A percentile compares a stretch with the other conserved stretches of the same genome.
Evolutionary conservation across 768 basidiomycete genomes (phyloP).

Genomic region (Leccinum fibrillosum): DNA sequence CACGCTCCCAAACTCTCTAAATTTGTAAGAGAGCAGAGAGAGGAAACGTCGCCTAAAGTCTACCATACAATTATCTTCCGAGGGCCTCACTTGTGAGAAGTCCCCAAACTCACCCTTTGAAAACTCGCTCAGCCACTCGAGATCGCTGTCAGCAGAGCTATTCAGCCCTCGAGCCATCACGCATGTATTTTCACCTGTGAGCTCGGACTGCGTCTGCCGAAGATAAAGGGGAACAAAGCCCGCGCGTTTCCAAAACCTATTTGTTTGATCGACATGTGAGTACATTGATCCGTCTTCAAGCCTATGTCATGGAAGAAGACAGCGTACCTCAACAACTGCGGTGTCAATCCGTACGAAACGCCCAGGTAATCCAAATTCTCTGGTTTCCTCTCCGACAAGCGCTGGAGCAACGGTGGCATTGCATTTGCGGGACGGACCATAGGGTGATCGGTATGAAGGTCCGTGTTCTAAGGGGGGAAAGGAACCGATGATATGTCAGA

Average conservation of each 20-base stretch:
- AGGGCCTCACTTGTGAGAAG: not conserved
- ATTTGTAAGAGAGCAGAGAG: conserved; percentile 86
- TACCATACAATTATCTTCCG: conserved; percentile 28
- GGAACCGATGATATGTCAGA: not conserved
- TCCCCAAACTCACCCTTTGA: conserved; percentile 56
- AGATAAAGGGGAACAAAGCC: conserved; percentile 91
- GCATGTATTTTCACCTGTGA: conserved; percentile 96
- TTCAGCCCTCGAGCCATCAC: conserved; percentile 90
- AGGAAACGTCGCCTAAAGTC: conserved; percentile 94
- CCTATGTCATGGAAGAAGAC: not conserved
- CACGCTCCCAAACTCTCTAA: conserved; percentile 89
- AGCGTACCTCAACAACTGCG: conserved; percentile 68
- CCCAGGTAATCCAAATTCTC: conserved; percentile 92
- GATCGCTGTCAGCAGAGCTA: conserved; percentile 55
- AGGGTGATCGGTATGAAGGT: conserved; percentile 76
- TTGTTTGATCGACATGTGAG: not conserved
- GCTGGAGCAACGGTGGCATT: conserved; percentile 93
- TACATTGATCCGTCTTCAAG: not conserved
- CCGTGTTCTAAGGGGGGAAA: conserved; percentile 35
- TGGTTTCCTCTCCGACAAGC: conserved; percentile 85
- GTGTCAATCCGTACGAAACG: conserved; percentile 92
- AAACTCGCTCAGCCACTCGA: conserved; percentile 88
- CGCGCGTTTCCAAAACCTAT: conserved; percentile 92
- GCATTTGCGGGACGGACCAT: conserved; percentile 64
- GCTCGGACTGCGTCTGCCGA: conserved; percentile 88